Evolutionary conservation across 768 basidiomycete species (phyloP), one percentile per base, ranked within the genome.

Genomic region (Hygrophoropsis aurantiaca): DNA sequence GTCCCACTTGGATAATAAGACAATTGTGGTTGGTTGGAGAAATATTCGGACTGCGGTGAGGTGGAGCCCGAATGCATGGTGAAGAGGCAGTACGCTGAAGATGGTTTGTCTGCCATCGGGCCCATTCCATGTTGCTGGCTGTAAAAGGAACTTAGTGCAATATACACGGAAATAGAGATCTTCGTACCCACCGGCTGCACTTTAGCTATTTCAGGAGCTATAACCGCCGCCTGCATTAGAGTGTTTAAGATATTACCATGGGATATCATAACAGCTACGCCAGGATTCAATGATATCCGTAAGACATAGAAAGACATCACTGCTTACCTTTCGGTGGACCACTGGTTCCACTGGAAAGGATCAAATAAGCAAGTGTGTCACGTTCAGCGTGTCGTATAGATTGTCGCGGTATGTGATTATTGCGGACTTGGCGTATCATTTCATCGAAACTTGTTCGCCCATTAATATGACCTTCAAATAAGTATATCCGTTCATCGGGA

Each of bases 271-370:
- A 84, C 78, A 13, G 77, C 82, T 84, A 23, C 41, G 26, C 25
- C 19, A 43, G 24, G n/a, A 42, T 19, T 41, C 10, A 40, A 36
- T 20, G 24, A 40, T 39, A 15, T 18, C 23, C n/a, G 32, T 11
- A 24, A 5, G 33, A 23, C 5, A n/a, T 21, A 21, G 11, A 37
- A 16, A 11, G n/a, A 16, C 38, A 19, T 18, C 13, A 33, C 36
- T 15, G 46, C 57, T 8, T 15, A 79, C 82, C 82, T 76, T 87
- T 85, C 0, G 85, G 84, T 10, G 78, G 65, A 0, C 84, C 85
- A 50, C 75, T 85, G 0, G 84, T 86, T 16, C 85, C 84, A 56
- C 84, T 85, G 0, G 84, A 87, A 57, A 83, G 84, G 0, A 84
- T 68, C 5, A 86, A 67, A 57, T 85, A 85, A 1, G 81, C 84